Percentiles rank a stretch among this genome's conserved stretches.
These are phyloP conservation scores for Mycena alexandri DNA, from an alignment of 768 basidiomycete genomes.

Conservation along the genomic window DNA sequence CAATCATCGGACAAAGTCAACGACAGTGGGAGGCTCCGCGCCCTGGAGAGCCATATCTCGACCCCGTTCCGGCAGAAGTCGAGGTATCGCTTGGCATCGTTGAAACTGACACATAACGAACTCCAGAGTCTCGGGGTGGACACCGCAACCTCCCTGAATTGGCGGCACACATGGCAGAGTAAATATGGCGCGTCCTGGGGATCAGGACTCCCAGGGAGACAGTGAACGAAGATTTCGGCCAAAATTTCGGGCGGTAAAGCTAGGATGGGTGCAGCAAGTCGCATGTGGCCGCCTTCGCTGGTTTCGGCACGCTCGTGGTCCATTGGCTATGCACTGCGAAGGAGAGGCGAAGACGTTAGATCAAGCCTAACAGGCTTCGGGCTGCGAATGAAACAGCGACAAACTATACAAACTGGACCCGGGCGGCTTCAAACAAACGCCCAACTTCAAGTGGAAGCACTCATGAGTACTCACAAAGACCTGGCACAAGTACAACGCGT, in stretches of 20 bases:
- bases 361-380: no score
- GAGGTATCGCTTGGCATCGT: background rate
- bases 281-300: no score
- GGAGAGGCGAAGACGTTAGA: no score
- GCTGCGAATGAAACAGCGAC: no score
- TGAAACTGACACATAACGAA: background rate
- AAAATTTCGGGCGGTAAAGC: constrained; percentile 15
- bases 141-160: constrained; percentile 14
- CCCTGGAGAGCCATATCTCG: constrained; percentile 7
- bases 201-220: constrained; percentile 1
- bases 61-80: background rate
- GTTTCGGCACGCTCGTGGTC: no score
- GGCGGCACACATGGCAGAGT: constrained; percentile 11
- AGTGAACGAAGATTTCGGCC: constrained; percentile 10
- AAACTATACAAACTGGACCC: no score
- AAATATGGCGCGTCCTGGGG: constrained; percentile 7
- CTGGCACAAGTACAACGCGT: no score
- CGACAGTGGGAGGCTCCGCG: constrained; percentile 1
- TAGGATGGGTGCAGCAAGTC: background rate
- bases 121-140: constrained; percentile 20
- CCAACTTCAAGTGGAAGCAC: no score
- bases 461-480: no score
- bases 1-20: background rate
- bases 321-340: no score
- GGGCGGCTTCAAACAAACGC: no score